Evolutionary conservation across 139 green algal species (phyloP), one percentile per base, ranked within the genome.

Genomic region (Edaphochlamys debaryana): DNA sequence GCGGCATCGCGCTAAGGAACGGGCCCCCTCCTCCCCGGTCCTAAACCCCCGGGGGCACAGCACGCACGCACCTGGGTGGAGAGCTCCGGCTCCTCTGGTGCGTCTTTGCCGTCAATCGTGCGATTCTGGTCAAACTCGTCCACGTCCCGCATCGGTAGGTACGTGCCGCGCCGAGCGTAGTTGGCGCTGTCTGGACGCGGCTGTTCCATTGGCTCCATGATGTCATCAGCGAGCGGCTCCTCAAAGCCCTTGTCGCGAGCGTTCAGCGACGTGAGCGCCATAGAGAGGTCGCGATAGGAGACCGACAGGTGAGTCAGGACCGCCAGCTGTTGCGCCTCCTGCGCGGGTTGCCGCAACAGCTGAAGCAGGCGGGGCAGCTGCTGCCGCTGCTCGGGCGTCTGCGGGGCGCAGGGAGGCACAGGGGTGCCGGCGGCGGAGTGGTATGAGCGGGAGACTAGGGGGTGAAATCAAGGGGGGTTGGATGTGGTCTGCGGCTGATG

Each of bases 271-370:
- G 37, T 34, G 15, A 74, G 20, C 8, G 32, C 3, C 5, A 82
- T 8, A 42, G 63, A 38, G 8, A 82, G 42, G 64, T 82, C 76
- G 32, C 76, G 76, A 45, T 66, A 82, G 32, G 76, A 74, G 42
- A 17, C 76, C 32, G 63, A 52, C 22, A 73, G n/a, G 2, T 62
- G 50, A 32, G 76, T 38, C 38, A 82, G 62, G 22, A 19, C 32
- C 13, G 29, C 76, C 32, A 82, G 76, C 38, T 63, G 76, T 42
- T 73, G 76, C 34, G 76, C 76, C 29, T n/a, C 23, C 32, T 36
- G 8, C n/a, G 56, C 63, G n/a, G 76, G 76, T 0, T 34, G 62
- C 13, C 27, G 62, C n/a, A 73, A 42, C 62, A 50, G 37, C 4
- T 62, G 2, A 22, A 82, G 76, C 32, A 82, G 63, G 13, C 0